Evolutionary conservation across 2,329 filamentous ascomycete species (phyloP), one percentile per base, ranked within the genome.

Genomic region (Daldinia sp.): DNA sequence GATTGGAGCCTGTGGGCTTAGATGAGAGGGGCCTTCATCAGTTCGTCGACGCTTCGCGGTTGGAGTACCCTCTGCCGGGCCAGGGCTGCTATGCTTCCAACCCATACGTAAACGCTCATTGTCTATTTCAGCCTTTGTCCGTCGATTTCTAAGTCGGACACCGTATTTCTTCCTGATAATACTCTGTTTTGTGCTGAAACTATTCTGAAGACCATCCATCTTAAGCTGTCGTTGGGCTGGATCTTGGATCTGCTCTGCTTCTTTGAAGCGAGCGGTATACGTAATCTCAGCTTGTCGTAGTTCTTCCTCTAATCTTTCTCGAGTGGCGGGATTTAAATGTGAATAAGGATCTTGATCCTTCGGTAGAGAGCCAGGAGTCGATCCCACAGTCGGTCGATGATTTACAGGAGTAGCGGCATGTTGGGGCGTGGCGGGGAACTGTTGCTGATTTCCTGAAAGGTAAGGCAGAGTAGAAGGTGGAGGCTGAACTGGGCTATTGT

Each of bases 161-260:
- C 87, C 87, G 67, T 84, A 88, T 67, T 83, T 87, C 74, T 87
- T 88, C 12, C 87, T 82, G 2, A 87, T 84, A n/a, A 81, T 81
- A 60, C 85, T 87, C 74, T 87, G 86, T 63, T 86, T 87, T 2
- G 85, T 87, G 48, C 84, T 84, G 71, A 85, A 87, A 2, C 82
- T 82, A 69, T 88, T 88, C 44, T 83, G 83, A 1, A 88, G 72
- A 9, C 79, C 82, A 0, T 81, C 79, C 0, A 87, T 58, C 53
- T 72, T 77, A 0, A 15, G 69, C 65, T 70, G 79, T 56, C 73
- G 78, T 68, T 73, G 75, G 46, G 64, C 71, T 1, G 78, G 75
- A 41, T 84, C 79, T 0, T 73, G 61, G 9, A 85, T 78, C 2
- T 42, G 20, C 63, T 81, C 78, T 0, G 83, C 84, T 13, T 83